phyloP scores from a whole-genome alignment of 2,329 filamentous ascomycete genomes.

The Dissoconium aciculare region DNA sequence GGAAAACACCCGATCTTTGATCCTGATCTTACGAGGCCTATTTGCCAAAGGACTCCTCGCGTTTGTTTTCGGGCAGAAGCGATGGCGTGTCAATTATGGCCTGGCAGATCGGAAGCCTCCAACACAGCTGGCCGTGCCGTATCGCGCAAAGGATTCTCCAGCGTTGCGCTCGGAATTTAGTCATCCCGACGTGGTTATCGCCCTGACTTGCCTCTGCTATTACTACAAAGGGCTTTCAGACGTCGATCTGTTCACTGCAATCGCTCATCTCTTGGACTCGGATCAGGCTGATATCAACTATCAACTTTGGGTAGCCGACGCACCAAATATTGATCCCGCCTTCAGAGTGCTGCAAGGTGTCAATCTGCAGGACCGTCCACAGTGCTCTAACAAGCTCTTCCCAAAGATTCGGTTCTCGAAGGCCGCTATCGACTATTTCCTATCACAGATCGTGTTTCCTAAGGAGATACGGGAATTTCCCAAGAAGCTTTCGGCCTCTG shows the following conservation, averaged over 20 bases:
- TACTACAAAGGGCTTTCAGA: conserved; percentile 46
- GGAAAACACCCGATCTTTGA: conserved; percentile 13
- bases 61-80: conserved; percentile 44
- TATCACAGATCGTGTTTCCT: conserved; percentile 53
- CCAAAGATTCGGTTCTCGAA: conserved; percentile 39
- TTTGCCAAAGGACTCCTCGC: conserved; percentile 45
- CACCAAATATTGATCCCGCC: conserved; percentile 6
- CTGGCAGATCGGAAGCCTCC: conserved; percentile 33
- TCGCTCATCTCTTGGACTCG: conserved; percentile 13
- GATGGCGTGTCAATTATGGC: conserved; percentile 51
- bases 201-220: conserved; percentile 50
- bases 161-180: conserved; percentile 49
- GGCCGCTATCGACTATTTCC: conserved; percentile 46
- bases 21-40: conserved; percentile 45
- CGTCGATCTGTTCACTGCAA: conserved; percentile 29
- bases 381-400: conserved; percentile 13
- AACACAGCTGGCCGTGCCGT: conserved; percentile 47
- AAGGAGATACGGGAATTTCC: conserved; percentile 49
- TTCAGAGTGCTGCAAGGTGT: conserved; percentile 15
- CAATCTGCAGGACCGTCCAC: conserved; percentile 15
- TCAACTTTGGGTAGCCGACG: conserved; percentile 11
- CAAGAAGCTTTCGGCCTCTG: conserved; percentile 48
- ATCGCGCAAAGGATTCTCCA: conserved; percentile 49
- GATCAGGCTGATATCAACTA: conserved; percentile 18
- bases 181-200: conserved; percentile 51